Evolutionary conservation across 305 asterid genomes (phyloP).

Genomic region (Euphrasia arctica): DNA sequence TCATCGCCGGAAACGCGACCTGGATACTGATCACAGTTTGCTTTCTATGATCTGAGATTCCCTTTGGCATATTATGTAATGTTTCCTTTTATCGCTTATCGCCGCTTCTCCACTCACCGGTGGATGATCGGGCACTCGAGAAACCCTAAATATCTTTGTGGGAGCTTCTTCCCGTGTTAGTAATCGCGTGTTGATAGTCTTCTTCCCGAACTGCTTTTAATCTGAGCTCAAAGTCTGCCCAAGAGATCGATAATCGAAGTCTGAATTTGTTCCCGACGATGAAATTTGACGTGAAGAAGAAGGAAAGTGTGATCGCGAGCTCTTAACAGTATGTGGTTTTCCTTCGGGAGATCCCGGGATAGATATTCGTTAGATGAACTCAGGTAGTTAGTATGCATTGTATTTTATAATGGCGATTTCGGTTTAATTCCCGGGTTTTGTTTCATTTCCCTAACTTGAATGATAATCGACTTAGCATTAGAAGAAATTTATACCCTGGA

Average conservation of each 20-base stretch:
- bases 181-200: slow-evolving; percentile 14
- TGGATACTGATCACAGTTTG: slow-evolving; percentile 10
- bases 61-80: slow-evolving; percentile 22
- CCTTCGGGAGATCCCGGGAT: slow-evolving; percentile 94
- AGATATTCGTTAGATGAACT: slow-evolving; percentile 90
- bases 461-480: slow-evolving; percentile 18
- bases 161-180: background rate
- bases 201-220: slow-evolving; percentile 18
- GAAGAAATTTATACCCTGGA: slow-evolving; percentile 4
- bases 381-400: slow-evolving; percentile 44
- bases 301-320: slow-evolving; percentile 40
- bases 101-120: slow-evolving; percentile 29
- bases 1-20: slow-evolving; percentile 29
- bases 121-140: slow-evolving; percentile 25
- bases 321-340: slow-evolving; percentile 77
- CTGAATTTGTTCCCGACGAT: slow-evolving; percentile 29
- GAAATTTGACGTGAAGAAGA: slow-evolving; percentile 37
- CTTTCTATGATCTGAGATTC: slow-evolving; percentile 29
- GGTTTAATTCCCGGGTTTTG: slow-evolving; percentile 6
- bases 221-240: background rate
- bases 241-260: slow-evolving; percentile 6
- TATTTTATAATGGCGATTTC: slow-evolving; percentile 6
- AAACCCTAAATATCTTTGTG: slow-evolving; percentile 28
- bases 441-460: slow-evolving; percentile 9
- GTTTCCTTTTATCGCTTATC: slow-evolving; percentile 25